Base-by-base conservation (phyloP, 495 filamentous ascomycete genomes). In the Penicillium canescens region DNA sequence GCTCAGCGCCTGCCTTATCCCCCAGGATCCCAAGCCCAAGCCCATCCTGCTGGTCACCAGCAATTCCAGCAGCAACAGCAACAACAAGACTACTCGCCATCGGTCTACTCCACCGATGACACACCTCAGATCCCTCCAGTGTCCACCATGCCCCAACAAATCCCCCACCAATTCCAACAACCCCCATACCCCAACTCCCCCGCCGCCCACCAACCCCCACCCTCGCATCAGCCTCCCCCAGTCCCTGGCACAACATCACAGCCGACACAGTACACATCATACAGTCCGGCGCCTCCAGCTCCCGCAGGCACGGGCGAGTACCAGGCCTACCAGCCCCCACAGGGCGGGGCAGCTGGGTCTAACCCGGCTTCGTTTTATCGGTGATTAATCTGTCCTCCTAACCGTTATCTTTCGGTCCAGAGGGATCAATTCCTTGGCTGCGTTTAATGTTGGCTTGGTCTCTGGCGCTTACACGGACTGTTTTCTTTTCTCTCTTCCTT, bases 21-120 rank as follows among this genome's bases (percentile, higher is more conserved):
- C 46, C 62, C 73, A 8, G 65, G 67, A 28, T 68, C 70, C 4
- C 59, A 68, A 21, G 69, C 65, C 3, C 59, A 68, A 24, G 69
- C 63, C 7, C 75, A 83, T 1, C 66, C 69, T 31, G 42, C 55
- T 9, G 62, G 62, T 42, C 70, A 73, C 47, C 74, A 70, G 40
- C 75, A 73, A 40, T 69, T 70, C 48, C 74, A 72, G 23, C 73
- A 72, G 45, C 68, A 56, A 24, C 69, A 70, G 31, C 62, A 61
- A 13, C 65, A 68, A 36, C 63, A 67, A 47, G 78, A 80, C 8
- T 89, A 87, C 52, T 80, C 81, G 6, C 77, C 82, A 4, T 82
- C 85, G 4, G 70, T 73, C 45, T 87, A 88, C 60, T 77, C 81
- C 2, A 71, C 76, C 33, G 85, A 89, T 4, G 82, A 87, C 37